These are phyloP conservation scores for Clonostachys solani DNA, from an alignment of 2,329 filamentous ascomycete genomes.

Conservation along the genomic window DNA sequence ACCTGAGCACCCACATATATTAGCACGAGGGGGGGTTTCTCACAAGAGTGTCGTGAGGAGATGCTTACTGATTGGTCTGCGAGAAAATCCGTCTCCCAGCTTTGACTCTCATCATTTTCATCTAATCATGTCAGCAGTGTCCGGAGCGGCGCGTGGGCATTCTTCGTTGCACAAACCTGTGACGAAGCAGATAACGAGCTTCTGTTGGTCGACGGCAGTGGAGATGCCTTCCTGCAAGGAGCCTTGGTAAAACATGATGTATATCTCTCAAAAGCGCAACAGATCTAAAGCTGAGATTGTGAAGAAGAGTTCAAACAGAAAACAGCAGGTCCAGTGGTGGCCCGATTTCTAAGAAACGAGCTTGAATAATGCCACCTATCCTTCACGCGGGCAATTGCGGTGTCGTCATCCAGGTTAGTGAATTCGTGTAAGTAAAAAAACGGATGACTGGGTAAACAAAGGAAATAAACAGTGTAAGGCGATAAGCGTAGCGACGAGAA, in stretches of 20 bases:
- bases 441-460: no score
- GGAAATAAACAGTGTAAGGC: no score
- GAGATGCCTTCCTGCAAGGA: slow-evolving; percentile 77
- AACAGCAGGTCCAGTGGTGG: no score
- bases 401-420: neutral
- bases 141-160: neutral
- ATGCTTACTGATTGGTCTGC: slow-evolving; percentile 46
- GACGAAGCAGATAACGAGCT: slow-evolving; percentile 82
- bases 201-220: slow-evolving; percentile 68
- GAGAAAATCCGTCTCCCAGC: slow-evolving; percentile 71
- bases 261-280: neutral
- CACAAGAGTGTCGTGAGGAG: neutral
- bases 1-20: slow-evolving; percentile 40
- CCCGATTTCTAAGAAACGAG: no score
- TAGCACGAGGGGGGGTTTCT: neutral
- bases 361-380: no score
- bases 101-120: slow-evolving; percentile 60
- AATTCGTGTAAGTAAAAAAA: neutral
- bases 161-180: slow-evolving; percentile 50
- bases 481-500: no score
- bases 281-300: no score
- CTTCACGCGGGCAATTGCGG: no score
- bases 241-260: slow-evolving; percentile 76
- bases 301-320: no score
- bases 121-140: slow-evolving; percentile 42